Conservation (phyloP, 352 stramenopile species). For the Globisporangium camurandrum region DNA sequence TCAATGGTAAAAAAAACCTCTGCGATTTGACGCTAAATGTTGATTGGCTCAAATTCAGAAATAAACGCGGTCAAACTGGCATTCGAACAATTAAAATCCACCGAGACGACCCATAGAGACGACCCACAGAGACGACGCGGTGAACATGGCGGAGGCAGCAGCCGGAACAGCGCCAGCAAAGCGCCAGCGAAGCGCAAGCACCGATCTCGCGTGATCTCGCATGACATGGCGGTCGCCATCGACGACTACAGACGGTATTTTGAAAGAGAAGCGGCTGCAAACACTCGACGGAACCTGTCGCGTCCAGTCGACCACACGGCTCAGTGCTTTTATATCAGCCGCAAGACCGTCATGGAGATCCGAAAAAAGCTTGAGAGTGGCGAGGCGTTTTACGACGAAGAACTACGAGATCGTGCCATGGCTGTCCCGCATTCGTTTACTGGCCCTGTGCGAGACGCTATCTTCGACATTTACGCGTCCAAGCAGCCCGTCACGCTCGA, state of each 20-base stretch:
- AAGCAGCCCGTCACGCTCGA: slow-evolving; percentile 9
- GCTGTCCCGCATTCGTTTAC: slow-evolving; percentile 7
- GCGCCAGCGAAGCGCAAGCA: too few relatives aligned
- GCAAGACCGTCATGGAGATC: slow-evolving; percentile 1
- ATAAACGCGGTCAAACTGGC: background rate
- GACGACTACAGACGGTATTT: too few relatives aligned
- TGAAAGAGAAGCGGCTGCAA: too few relatives aligned
- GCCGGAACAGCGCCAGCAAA: too few relatives aligned
- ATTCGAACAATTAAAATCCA: background rate
- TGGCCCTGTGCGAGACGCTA: background rate
- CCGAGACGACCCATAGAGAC: background rate
- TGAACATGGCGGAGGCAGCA: too few relatives aligned
- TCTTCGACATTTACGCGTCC: slow-evolving; percentile 8
- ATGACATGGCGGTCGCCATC: too few relatives aligned
- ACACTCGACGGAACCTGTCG: background rate
- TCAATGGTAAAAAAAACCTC: background rate
- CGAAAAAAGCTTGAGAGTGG: background rate
- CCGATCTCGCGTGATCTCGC: too few relatives aligned
- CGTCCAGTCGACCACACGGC: background rate
- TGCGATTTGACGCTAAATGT: background rate
- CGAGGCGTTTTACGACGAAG: background rate
- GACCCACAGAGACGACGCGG: too few relatives aligned
- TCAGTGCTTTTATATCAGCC: too few relatives aligned
- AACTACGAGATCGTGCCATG: slow-evolving; percentile 3
- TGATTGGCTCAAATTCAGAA: background rate